Conservation (phyloP, 495 filamentous ascomycete genomes). For the Parmelia sp. region DNA sequence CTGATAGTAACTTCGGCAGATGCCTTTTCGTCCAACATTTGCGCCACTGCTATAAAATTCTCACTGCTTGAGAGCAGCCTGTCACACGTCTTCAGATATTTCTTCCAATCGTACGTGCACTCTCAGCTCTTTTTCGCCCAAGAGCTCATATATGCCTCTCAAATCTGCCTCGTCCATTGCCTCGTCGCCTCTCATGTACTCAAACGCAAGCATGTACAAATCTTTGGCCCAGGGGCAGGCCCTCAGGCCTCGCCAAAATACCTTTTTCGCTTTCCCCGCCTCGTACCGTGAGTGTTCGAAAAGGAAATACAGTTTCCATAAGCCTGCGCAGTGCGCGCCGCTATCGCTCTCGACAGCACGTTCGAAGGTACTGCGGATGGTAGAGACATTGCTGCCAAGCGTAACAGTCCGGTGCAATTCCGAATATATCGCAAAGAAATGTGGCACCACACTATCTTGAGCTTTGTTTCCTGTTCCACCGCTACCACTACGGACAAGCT, state of each 20-base stretch:
- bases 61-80: not conserved
- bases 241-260: conserved; percentile 45
- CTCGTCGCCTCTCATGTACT: conserved; percentile 37
- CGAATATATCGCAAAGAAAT: conserved; percentile 60
- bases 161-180: conserved; percentile 40
- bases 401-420: conserved; percentile 48
- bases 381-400: conserved; percentile 50
- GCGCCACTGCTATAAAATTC: not conserved
- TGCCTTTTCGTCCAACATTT: not conserved
- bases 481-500: conserved; percentile 35
- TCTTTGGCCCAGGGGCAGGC: conserved; percentile 74
- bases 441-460: conserved; percentile 46
- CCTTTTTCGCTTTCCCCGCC: conserved; percentile 39
- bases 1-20: too few relatives aligned
- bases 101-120: conserved; percentile 42
- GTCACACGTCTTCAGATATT: conserved; percentile 21
- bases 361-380: conserved; percentile 64
- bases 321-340: conserved; percentile 35
- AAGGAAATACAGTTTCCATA: conserved; percentile 65
- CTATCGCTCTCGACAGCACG: conserved; percentile 44
- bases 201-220: conserved; percentile 57
- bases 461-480: conserved; percentile 20
- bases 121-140: conserved; percentile 49
- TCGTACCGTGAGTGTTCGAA: conserved; percentile 43
- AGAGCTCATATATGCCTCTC: conserved; percentile 42